Evolutionary conservation across 2,329 filamentous ascomycete genomes (phyloP).

Genomic region (Fulvia fulva): DNA sequence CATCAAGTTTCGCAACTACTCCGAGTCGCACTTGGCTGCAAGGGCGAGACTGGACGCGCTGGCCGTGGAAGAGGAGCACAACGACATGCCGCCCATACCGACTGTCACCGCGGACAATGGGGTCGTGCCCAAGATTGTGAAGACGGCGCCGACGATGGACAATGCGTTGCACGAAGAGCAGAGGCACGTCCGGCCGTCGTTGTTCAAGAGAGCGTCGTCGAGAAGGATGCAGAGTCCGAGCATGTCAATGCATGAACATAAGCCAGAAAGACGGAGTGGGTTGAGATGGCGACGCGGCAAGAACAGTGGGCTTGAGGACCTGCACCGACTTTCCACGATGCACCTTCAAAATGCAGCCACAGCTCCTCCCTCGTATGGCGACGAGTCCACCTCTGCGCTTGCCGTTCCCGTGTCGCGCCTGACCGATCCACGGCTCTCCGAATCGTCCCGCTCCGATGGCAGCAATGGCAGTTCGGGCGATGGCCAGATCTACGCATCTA

Average conservation of each 20-base stretch:
- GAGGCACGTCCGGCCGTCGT: conserved; percentile 16
- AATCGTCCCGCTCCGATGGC: conserved; percentile 85
- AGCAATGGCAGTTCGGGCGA: conserved; percentile 54
- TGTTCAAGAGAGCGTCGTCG: conserved; percentile 27
- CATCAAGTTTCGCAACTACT: conserved; percentile 84
- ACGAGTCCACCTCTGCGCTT: conserved; percentile 59
- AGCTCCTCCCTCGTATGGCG: conserved; percentile 56
- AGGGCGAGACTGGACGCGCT: conserved; percentile 65
- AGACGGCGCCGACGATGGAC: conserved; percentile 75
- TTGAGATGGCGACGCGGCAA: conserved; percentile 30
- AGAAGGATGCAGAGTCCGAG: conserved; percentile 16
- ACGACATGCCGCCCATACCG: conserved; percentile 48
- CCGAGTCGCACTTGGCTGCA: conserved; percentile 80
- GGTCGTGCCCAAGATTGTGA: conserved; percentile 71
- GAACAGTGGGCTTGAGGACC: conserved; percentile 36
- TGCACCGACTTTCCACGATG: conserved; percentile 59
- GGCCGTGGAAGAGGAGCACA: conserved; percentile 39
- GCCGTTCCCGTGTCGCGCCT: conserved; percentile 55
- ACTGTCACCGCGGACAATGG: conserved; percentile 27
- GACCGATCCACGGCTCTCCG: conserved; percentile 56
- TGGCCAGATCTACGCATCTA: conserved; percentile 53
- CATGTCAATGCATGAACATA: conserved; percentile 19
- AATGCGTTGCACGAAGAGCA: conserved; percentile 9
- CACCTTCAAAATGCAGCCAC: conserved; percentile 18
- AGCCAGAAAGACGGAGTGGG: conserved; percentile 21